Conservation (phyloP, 164 flowering plant genomes). For the Chloranthus sessilifolius region DNA sequence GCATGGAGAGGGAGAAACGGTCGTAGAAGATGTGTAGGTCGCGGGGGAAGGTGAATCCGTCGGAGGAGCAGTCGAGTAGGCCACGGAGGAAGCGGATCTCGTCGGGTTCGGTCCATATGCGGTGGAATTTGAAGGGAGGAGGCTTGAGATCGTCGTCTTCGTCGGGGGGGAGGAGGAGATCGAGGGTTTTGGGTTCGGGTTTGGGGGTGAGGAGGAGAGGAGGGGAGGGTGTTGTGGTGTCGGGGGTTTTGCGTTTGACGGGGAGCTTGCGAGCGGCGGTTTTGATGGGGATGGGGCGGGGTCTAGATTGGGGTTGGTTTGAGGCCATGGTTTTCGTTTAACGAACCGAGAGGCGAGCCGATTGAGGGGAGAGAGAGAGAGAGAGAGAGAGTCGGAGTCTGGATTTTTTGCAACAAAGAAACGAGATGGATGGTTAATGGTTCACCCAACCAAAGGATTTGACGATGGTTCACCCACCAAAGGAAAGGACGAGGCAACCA, state of each 20-base stretch:
- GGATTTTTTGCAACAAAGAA: too few relatives aligned
- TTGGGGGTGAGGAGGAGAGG: slow-evolving; percentile 8
- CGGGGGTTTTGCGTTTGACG: slow-evolving; percentile 52
- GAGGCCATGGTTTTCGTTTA: slow-evolving; percentile 27
- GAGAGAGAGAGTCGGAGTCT: too few relatives aligned
- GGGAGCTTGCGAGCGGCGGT: slow-evolving; percentile 54
- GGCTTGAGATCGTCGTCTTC: slow-evolving; percentile 10
- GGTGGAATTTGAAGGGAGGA: slow-evolving; percentile 57
- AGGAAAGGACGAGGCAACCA: too few relatives aligned
- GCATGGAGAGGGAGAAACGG: slow-evolving; percentile 40
- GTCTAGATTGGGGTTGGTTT: slow-evolving; percentile 19
- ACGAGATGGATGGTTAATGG: too few relatives aligned
- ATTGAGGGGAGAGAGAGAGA: too few relatives aligned
- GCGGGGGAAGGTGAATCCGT: slow-evolving; percentile 40
- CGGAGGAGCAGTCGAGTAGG: slow-evolving; percentile 37
- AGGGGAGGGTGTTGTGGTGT: slow-evolving; percentile 13
- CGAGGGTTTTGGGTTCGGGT: slow-evolving; percentile 1
- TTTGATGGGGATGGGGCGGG: slow-evolving; percentile 22
- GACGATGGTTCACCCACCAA: too few relatives aligned
- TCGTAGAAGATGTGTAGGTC: slow-evolving; percentile 46
- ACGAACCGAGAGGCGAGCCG: too few relatives aligned
- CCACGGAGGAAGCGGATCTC: slow-evolving; percentile 59
- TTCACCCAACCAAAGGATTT: too few relatives aligned
- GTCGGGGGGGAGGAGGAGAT: background rate
- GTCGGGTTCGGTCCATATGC: slow-evolving; percentile 65